Evolutionary conservation across 1,284 basidiomycete species (phyloP), one percentile per base, ranked within the genome.

Genomic region (Entoloma clypeatum): DNA sequence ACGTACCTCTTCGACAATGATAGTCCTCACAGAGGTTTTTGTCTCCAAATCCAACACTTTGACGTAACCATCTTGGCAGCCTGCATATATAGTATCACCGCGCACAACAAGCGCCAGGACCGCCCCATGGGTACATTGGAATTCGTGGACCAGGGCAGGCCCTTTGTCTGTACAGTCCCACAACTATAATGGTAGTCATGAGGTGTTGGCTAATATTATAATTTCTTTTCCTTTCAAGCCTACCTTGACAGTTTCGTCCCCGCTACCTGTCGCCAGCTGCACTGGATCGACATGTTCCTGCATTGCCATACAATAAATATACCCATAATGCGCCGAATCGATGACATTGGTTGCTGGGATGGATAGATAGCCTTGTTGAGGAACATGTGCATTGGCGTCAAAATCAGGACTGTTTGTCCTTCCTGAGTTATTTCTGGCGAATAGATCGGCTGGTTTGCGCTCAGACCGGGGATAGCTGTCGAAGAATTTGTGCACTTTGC

Each of bases 1-100:
- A 51, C 67, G 17, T 37, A 86, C 87, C 63, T 88, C 84, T 55
- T 92, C 83, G 0, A 89, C 86, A 13, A 92, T 81, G 39, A 98
- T 85, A 0, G 82, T 89, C 29, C 95, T 74, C 9, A 98, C 82
- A 25, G 89, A 68, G 0, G 90, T 88, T 45, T 81, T 82, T 0
- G 92, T 95, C 58, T 94, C 92, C 7, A 96, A 68, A 60, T 98
- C 94, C 69, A 91, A 84, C 5, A 98, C 85, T 50, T 87, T 87
- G 52, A 98, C 89, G 50, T 87, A 83, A 1, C 95, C 95, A 50
- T 91, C 92, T 62, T 99, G 95, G 52, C 92, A 86, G 0, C 92
- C 95, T 0, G 91, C 93, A 54, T 87, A 96, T 11, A 97, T 73
- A 0, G 91, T 90, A 25, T 86, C 87, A 24, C 85, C 81, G 29